Percentiles rank a stretch among this genome's conserved stretches.
Conservation (phyloP, 2,329 filamentous ascomycete species). For the Claviceps spartinae region DNA sequence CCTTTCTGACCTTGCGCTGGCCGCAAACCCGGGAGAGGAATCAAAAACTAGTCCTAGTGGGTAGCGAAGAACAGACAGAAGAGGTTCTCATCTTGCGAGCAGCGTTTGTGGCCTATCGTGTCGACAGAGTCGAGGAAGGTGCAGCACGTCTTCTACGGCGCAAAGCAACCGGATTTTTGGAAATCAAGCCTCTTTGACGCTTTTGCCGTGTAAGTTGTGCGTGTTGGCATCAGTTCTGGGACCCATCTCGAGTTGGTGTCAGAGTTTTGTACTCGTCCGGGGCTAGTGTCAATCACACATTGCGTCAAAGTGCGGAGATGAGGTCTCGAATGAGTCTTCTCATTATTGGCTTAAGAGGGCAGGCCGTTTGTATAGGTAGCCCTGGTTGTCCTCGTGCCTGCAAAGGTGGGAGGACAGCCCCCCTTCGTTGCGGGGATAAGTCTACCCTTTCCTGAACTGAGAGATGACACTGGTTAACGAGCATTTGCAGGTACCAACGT, state of each 20-base stretch:
- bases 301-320: background rate
- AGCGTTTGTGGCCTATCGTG: background rate
- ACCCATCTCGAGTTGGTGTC: slow-evolving; percentile 89
- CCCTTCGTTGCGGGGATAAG: slow-evolving; percentile 36
- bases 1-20: slow-evolving; percentile 26
- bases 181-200: background rate
- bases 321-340: background rate
- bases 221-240: slow-evolving; percentile 33
- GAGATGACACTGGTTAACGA: slow-evolving; percentile 2
- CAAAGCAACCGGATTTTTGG: background rate
- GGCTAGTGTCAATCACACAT: slow-evolving; percentile 9
- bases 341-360: slow-evolving; percentile 19
- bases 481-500: background rate
- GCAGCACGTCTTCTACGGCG: background rate
- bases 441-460: slow-evolving; percentile 13
- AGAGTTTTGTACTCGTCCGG: slow-evolving; percentile 86
- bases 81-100: slow-evolving; percentile 25
- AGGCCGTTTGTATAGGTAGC: slow-evolving; percentile 26
- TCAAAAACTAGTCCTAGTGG: slow-evolving; percentile 91
- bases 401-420: slow-evolving; percentile 37
- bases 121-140: slow-evolving; percentile 4
- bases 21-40: slow-evolving; percentile 50
- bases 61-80: slow-evolving; percentile 73
- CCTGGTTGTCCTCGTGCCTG: slow-evolving; percentile 37
- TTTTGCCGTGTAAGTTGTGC: background rate